These are phyloP conservation scores for Agrocybe praecox DNA, from an alignment of 768 basidiomycete species.

Conservation along the genomic window DNA sequence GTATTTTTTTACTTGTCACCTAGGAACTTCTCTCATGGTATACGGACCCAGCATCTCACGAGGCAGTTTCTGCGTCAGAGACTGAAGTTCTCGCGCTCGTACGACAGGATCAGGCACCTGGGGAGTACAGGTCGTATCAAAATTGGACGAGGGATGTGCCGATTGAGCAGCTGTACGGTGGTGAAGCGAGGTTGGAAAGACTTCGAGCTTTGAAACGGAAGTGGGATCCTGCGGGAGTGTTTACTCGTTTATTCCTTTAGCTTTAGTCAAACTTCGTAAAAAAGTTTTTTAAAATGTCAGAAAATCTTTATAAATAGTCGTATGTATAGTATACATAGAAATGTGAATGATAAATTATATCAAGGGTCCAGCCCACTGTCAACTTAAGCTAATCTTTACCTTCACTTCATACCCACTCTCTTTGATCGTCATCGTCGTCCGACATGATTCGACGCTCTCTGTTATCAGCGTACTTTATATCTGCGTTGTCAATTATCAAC, in stretches of 20 bases:
- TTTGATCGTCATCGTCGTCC: too few species aligned
- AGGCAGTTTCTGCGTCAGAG: neutral
- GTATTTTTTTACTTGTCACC: neutral
- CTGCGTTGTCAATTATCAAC: too few species aligned
- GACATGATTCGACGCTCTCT: too few species aligned
- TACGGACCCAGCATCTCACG: conserved; percentile 2
- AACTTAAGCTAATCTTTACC: too few species aligned
- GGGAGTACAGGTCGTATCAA: conserved; percentile 3
- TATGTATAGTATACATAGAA: too few species aligned
- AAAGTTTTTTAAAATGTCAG: too few species aligned
- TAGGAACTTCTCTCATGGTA: conserved; percentile 11
- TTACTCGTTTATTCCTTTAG: conserved; percentile 6
- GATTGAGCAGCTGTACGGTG: conserved; percentile 1
- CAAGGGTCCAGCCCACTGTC: too few species aligned
- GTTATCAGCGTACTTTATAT: too few species aligned
- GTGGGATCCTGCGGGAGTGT: conserved; percentile 10
- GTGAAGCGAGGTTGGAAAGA: neutral
- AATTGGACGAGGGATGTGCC: conserved; percentile 10
- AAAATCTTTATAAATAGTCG: neutral
- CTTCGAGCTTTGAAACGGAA: conserved; percentile 6
- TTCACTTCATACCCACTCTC: too few species aligned
- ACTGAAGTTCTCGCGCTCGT: conserved; percentile 3
- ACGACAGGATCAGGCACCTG: neutral
- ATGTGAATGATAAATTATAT: too few species aligned
- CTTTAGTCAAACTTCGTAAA: too few species aligned